Evolutionary conservation across 345 rosid genomes (phyloP).

Genomic region (Noccaea bulbosa): DNA sequence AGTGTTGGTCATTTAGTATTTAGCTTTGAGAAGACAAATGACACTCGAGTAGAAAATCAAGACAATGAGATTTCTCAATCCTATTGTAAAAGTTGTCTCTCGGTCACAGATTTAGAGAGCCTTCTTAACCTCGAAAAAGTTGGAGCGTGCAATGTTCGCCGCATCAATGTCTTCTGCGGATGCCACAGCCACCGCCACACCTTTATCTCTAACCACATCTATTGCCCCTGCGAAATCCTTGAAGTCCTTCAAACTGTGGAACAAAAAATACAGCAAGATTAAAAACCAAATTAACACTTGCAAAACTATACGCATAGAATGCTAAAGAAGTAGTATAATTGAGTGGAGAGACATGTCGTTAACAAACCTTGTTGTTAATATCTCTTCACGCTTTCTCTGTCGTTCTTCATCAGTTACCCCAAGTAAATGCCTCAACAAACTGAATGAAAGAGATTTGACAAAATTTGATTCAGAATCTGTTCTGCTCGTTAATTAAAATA

Average conservation of each 20-base stretch:
- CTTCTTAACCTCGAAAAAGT: slow-evolving; percentile 70
- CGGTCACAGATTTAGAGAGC: slow-evolving; percentile 50
- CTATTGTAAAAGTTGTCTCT: background rate
- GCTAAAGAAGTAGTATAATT: background rate
- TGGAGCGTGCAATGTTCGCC: slow-evolving; percentile 63
- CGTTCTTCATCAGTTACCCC: slow-evolving; percentile 91
- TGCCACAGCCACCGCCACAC: slow-evolving; percentile 82
- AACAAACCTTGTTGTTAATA: slow-evolving; percentile 76
- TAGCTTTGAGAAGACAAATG: slow-evolving; percentile 6
- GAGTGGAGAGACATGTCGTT: background rate
- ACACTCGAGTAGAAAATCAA: background rate
- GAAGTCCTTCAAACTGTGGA: slow-evolving; percentile 78
- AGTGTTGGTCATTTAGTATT: background rate
- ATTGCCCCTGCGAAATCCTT: slow-evolving; percentile 73
- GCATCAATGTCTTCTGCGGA: slow-evolving; percentile 74
- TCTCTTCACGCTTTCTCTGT: slow-evolving; percentile 81
- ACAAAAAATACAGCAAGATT: background rate
- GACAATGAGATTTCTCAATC: slow-evolving; percentile 16
- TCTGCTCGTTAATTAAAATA: background rate
- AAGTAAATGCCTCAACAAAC: slow-evolving; percentile 71
- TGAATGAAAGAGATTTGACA: slow-evolving; percentile 34
- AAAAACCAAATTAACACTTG: background rate
- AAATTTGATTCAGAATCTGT: slow-evolving; percentile 4
- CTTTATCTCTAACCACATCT: slow-evolving; percentile 67
- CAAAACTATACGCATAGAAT: background rate